Evolutionary conservation across 108 stramenopile genomes (phyloP).

Genomic region (Nannochloropsis granulata): DNA sequence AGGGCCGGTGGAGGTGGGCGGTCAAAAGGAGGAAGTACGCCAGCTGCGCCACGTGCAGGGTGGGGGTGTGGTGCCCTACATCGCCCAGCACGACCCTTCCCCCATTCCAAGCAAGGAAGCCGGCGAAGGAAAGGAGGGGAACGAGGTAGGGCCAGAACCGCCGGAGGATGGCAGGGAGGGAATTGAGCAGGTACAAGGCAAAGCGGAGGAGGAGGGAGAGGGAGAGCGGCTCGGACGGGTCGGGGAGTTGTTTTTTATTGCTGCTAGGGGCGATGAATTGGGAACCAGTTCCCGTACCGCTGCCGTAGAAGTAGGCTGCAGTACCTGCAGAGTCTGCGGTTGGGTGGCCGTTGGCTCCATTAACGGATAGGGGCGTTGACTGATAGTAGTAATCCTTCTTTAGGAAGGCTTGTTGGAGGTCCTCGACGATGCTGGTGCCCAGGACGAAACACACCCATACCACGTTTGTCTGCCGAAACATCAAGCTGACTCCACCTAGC

Average conservation of each 20-base stretch:
- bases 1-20: neutral
- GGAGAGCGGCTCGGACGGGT: neutral
- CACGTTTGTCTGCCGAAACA: slow-evolving; percentile 27
- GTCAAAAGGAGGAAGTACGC: slow-evolving; percentile 1
- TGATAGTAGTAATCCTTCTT: neutral
- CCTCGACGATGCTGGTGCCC: slow-evolving; percentile 9
- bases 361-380: neutral
- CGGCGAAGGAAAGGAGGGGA: slow-evolving; percentile 2
- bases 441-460: slow-evolving; percentile 20
- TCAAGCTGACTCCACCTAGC: neutral
- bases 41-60: slow-evolving; percentile 15
- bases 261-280: neutral
- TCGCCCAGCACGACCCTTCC: slow-evolving; percentile 22
- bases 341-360: neutral
- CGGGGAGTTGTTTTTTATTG: neutral
- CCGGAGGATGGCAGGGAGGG: neutral
- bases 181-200: neutral
- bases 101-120: slow-evolving; percentile 4
- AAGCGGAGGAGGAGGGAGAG: neutral
- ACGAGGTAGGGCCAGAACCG: neutral
- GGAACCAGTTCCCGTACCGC: neutral
- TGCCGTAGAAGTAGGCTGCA: neutral
- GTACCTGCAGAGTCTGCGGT: neutral
- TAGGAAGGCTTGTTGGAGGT: neutral
- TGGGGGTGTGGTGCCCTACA: slow-evolving; percentile 6